Evolutionary conservation across 2,329 filamentous ascomycete genomes (phyloP).

Genomic region (Stemphylium beticola): DNA sequence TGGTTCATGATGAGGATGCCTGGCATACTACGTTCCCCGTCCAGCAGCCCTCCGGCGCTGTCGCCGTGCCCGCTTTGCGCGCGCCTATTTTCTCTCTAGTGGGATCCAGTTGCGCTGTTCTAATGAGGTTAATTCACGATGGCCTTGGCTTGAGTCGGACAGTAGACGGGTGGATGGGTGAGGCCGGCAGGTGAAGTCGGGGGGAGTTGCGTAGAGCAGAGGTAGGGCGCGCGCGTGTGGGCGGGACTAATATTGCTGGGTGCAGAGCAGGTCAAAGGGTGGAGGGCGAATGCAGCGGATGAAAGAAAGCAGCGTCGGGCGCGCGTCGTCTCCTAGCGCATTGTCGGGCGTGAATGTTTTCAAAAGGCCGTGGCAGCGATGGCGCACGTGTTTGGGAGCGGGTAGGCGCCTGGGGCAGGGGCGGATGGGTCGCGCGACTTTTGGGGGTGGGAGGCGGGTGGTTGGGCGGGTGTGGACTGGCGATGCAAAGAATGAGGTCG

Average conservation of each 20-base stretch:
- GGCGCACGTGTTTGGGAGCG: conserved; percentile 13
- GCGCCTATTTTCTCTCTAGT: conserved; percentile 1
- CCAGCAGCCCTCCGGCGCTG: conserved; percentile 38
- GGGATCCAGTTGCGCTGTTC: not conserved
- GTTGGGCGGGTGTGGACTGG: conserved; percentile 9
- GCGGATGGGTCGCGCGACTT: conserved; percentile 14
- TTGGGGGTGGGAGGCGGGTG: conserved; percentile 1
- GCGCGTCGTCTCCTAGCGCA: conserved; percentile 1
- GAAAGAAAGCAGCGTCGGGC: too few species aligned
- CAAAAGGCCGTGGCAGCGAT: conserved; percentile 14
- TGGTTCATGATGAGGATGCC: conserved; percentile 57
- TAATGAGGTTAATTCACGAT: not conserved
- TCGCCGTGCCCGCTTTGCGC: conserved; percentile 33
- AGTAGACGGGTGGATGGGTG: too few species aligned
- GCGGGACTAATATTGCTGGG: not conserved
- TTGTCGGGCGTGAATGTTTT: conserved; percentile 10
- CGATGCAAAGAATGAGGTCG: conserved; percentile 18
- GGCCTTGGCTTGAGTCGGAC: not conserved
- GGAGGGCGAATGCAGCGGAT: too few species aligned
- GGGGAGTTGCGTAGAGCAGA: conserved; percentile 16
- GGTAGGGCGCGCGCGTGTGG: not conserved
- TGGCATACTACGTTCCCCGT: conserved; percentile 52
- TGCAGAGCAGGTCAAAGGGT: too few species aligned
- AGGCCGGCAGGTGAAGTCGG: conserved; percentile 13
- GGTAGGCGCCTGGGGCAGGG: not conserved